Evolutionary conservation across 2,329 filamentous ascomycete species (phyloP), one percentile per base, ranked within the genome.

Genomic region (Fusarium buxicola): DNA sequence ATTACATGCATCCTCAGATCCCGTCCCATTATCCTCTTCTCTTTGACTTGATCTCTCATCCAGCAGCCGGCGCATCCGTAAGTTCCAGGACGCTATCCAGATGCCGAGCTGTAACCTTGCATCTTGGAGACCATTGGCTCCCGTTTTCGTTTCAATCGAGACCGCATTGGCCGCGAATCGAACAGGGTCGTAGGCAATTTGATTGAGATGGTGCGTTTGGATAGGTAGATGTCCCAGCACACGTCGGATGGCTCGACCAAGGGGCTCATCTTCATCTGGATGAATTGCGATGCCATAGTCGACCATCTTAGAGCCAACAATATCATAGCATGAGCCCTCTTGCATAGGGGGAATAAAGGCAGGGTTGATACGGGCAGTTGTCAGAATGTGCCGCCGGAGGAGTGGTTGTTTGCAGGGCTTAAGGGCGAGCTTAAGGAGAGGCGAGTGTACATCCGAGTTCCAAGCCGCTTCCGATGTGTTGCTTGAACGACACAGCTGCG

Each of bases 51-150:
- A 30, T 21, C 32, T 7, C 31, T 9, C 18, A 27, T 47, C 9
- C 12, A 34, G 32, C 12, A 54, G 21, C 27, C 15, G 34, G 8
- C 32, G 27, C 27, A 54, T 46, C 8, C 50, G 32, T 11, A 30
- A 32, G 34, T 32, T 35, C 53, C 53, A 56, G 18, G 53, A 27
- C 12, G 53, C 53, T 28, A 36, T 40, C 46, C 53, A 51, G 11
- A 51, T 46, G 2, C 53, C 53, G 4, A 56, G 18, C 16, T 56
- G 53, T 21, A 46, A 24, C 28, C 53, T 56, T 5, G 53, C 53
- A 27, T 56, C 53, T 16, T 46, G 39, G 8, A 28, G 46, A 32
- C 40, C 53, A 7, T 30, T 31, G 9, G 38, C 7, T 11, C 36
- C 38, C 3, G 45, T 55, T 18, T 44, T 56, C 2, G 47, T 50